Conservation (phyloP, 2,329 filamentous ascomycete species). For the Ophiostoma ulmi region DNA sequence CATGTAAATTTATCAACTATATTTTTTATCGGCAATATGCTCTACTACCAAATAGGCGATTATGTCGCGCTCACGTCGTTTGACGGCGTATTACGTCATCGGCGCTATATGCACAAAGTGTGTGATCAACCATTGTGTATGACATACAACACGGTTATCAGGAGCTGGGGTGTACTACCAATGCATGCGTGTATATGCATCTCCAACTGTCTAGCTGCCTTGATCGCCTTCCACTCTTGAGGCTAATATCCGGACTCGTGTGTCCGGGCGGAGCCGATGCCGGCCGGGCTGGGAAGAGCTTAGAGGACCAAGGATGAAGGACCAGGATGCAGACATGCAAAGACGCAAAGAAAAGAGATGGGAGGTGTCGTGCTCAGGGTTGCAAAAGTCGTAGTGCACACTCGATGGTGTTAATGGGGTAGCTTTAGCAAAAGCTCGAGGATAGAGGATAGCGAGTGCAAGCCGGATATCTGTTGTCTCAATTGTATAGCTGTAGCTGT, state of each 20-base stretch:
- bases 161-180: not conserved
- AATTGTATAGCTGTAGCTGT: not conserved
- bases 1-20: not conserved
- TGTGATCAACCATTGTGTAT: constrained; percentile 1
- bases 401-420: not conserved
- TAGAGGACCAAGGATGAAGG: no score
- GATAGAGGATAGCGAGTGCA: not conserved
- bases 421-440: not conserved
- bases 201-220: not conserved
- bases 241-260: not conserved
- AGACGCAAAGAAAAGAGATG: not conserved
- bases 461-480: not conserved
- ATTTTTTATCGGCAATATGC: not conserved
- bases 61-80: constrained; percentile 1
- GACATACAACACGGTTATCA: not conserved
- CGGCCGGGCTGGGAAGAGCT: not conserved
- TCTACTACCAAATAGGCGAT: not conserved
- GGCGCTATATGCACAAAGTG: constrained; percentile 8
- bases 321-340: not conserved
- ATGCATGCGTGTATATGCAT: not conserved
- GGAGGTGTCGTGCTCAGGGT: constrained; percentile 10
- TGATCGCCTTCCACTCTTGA: not conserved
- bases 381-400: constrained; percentile 8
- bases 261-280: constrained; percentile 10
- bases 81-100: constrained; percentile 11